These are phyloP conservation scores for Calendula officinalis DNA, from an alignment of 129 eudicot genomes.

Conservation along the genomic window DNA sequence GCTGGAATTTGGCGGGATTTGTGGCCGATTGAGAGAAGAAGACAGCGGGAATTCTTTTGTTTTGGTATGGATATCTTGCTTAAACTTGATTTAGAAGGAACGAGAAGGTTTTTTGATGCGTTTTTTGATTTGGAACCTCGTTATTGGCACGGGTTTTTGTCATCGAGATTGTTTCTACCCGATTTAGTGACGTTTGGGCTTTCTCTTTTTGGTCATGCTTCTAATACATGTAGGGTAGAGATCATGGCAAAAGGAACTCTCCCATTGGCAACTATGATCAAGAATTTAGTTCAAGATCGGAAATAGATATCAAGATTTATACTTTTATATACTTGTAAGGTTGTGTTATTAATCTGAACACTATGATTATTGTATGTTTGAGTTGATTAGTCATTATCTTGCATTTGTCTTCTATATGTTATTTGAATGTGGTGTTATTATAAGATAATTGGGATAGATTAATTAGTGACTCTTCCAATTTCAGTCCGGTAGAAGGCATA, in stretches of 20 bases:
- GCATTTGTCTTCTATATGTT: background rate
- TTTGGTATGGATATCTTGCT: constrained; percentile 97
- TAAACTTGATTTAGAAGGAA: constrained; percentile 87
- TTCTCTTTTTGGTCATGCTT: constrained; percentile 78
- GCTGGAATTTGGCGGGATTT: constrained; percentile 79
- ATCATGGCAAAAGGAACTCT: constrained; percentile 95
- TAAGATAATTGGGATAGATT: too few species aligned
- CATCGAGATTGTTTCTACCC: constrained; percentile 88
- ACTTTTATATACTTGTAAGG: constrained; percentile 17
- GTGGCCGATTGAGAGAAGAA: constrained; percentile 92
- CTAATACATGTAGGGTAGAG: constrained; percentile 79
- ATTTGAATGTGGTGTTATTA: too few species aligned
- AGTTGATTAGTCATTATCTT: background rate
- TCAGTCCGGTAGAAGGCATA: too few species aligned
- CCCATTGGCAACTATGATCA: constrained; percentile 83
- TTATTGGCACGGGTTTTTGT: constrained; percentile 98
- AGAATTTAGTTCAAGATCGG: constrained; percentile 68
- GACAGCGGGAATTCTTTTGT: constrained; percentile 94
- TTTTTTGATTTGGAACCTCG: constrained; percentile 94
- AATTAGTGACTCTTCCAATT: too few species aligned
- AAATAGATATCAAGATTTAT: constrained; percentile 38
- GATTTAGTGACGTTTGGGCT: constrained; percentile 82
- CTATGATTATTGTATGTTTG: constrained; percentile 24
- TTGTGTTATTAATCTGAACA: constrained; percentile 13
- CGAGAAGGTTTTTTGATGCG: constrained; percentile 89